Percentiles rank a stretch among this genome's conserved stretches.
Evolutionary conservation across 78 protist species (phyloP).

Genomic region (Protostelium mycophagum): DNA sequence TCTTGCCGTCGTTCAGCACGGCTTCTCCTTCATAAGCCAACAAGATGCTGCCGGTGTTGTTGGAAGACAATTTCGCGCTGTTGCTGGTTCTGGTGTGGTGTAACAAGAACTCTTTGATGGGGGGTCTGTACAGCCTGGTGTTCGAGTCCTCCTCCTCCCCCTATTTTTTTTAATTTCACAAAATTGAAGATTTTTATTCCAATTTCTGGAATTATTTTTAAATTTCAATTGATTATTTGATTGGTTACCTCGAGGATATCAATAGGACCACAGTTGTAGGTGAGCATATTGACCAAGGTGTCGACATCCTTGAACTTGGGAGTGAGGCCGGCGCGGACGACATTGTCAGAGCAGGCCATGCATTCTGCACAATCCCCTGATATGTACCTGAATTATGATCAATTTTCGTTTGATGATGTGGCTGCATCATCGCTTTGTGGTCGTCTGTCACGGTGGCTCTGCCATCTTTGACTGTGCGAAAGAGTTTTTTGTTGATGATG

Average conservation of each 20-base stretch:
- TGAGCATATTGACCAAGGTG: constrained; percentile 67
- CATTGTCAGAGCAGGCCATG: constrained; percentile 98
- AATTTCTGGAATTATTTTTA: too few relatives aligned
- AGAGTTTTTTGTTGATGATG: background rate
- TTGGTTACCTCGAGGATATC: background rate
- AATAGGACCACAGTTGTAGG: constrained; percentile 40
- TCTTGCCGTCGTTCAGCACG: background rate
- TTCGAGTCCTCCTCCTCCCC: background rate
- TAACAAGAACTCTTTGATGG: background rate
- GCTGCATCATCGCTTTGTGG: too few relatives aligned
- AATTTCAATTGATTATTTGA: too few relatives aligned
- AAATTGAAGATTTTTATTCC: too few relatives aligned
- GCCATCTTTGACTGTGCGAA: background rate
- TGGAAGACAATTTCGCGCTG: background rate
- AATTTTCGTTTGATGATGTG: too few relatives aligned
- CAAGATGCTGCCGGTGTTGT: background rate
- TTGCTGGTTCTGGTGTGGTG: background rate
- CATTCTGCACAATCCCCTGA: constrained; percentile 90
- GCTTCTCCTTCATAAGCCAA: background rate
- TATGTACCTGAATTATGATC: constrained; percentile 27
- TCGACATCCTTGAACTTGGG: constrained; percentile 89
- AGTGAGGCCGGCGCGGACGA: constrained; percentile 98
- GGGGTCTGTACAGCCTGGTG: background rate
- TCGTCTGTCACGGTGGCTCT: too few relatives aligned
- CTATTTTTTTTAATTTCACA: too few relatives aligned